These are phyloP conservation scores for Aureobasidium sp. DNA, from an alignment of 2,329 filamentous ascomycete species.

Conservation along the genomic window DNA sequence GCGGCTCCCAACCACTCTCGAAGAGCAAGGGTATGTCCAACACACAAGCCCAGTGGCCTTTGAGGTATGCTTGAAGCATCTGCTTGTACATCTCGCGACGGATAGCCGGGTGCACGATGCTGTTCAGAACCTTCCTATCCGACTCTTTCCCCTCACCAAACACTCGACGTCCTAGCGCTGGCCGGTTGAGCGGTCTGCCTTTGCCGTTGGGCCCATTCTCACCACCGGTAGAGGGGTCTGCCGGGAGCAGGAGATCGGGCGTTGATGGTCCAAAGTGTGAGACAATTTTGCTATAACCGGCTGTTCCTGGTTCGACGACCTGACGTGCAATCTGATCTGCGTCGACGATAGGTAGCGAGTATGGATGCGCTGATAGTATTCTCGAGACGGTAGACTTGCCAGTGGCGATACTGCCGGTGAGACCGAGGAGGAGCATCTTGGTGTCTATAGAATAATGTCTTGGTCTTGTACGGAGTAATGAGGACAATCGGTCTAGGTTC, in stretches of 20 bases:
- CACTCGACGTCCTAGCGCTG: slow-evolving; percentile 73
- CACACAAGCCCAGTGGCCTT: slow-evolving; percentile 79
- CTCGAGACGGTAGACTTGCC: slow-evolving; percentile 94
- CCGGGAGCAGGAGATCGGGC: slow-evolving; percentile 70
- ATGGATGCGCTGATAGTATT: slow-evolving; percentile 69
- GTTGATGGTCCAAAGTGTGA: slow-evolving; percentile 72
- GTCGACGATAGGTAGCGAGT: slow-evolving; percentile 85
- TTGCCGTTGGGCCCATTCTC: slow-evolving; percentile 49
- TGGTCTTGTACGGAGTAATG: background rate
- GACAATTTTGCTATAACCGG: slow-evolving; percentile 76
- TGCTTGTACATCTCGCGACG: slow-evolving; percentile 69
- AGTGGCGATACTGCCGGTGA: slow-evolving; percentile 95
- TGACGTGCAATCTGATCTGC: slow-evolving; percentile 86
- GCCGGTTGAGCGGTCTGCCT: slow-evolving; percentile 72
- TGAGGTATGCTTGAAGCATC: slow-evolving; percentile 64
- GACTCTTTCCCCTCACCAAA: slow-evolving; percentile 71
- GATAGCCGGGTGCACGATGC: slow-evolving; percentile 89
- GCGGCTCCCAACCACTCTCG: slow-evolving; percentile 74
- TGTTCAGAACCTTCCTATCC: slow-evolving; percentile 72
- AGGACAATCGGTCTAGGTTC: background rate
- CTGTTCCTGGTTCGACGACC: slow-evolving; percentile 86
- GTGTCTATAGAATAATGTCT: background rate
- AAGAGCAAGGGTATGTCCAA: slow-evolving; percentile 89
- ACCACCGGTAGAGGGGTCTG: slow-evolving; percentile 33
- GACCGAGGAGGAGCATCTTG: slow-evolving; percentile 82